A percentile compares a stretch with the other conserved stretches of the same genome.
These are phyloP conservation scores for Acacia melanoxylon DNA, from an alignment of 306 rosid species.

Conservation along the genomic window DNA sequence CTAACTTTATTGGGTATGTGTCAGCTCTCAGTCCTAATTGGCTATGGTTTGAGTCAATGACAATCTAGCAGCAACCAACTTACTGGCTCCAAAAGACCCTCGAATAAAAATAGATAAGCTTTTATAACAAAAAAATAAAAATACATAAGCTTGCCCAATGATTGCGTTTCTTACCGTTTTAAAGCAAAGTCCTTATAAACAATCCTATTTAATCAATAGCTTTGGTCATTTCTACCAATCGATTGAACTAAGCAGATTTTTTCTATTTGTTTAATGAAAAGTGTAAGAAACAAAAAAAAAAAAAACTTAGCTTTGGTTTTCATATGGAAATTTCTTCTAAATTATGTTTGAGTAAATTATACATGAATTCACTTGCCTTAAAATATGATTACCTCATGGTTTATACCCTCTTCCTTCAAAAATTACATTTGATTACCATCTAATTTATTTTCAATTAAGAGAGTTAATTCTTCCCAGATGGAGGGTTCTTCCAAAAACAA, in stretches of 20 bases:
- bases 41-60: background rate
- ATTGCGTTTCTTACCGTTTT: background rate
- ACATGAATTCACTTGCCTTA: background rate
- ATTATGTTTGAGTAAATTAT: background rate
- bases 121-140: too few species aligned
- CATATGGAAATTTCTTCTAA: background rate
- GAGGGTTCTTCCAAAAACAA: background rate
- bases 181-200: background rate
- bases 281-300: background rate
- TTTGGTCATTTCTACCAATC: background rate
- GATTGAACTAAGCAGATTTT: background rate
- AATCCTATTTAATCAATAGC: background rate
- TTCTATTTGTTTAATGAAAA: background rate
- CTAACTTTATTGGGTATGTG: background rate
- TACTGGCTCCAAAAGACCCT: background rate
- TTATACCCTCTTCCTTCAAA: background rate
- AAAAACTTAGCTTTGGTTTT: background rate
- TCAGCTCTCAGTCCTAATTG: background rate
- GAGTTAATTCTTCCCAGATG: background rate
- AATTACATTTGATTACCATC: background rate
- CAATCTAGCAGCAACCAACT: slow-evolving; percentile 4
- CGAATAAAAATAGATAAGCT: background rate
- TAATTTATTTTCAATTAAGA: background rate
- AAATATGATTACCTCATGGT: background rate
- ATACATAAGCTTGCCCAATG: background rate